Conservation (phyloP, 257 asterid species). For the Mentha longifolia region DNA sequence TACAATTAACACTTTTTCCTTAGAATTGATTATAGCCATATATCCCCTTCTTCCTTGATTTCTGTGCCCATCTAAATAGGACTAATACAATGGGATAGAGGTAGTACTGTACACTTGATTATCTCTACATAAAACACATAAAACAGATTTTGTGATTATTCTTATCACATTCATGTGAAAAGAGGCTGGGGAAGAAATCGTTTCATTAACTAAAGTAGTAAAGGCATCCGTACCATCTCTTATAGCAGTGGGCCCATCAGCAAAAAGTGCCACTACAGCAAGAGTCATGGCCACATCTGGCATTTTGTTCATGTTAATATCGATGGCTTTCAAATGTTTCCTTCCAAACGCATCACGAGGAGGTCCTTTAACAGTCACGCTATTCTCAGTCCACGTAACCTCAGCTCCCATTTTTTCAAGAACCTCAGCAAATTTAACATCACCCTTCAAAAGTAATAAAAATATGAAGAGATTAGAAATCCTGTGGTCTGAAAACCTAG, state of each 20-base stretch:
- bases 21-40: no score
- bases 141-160: background rate
- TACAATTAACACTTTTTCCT: no score
- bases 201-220: background rate
- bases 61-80: no score
- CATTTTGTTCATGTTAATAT: constrained; percentile 97
- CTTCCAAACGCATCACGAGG: constrained; percentile 58
- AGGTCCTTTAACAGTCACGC: constrained; percentile 97
- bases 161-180: background rate
- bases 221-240: constrained; percentile 73
- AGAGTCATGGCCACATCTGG: constrained; percentile 99
- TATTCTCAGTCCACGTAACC: constrained; percentile 93
- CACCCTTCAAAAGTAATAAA: constrained; percentile 63
- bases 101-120: background rate
- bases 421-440: constrained; percentile 95
- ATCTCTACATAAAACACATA: background rate
- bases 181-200: background rate
- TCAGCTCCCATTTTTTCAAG: constrained; percentile 95
- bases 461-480: constrained; percentile 7
- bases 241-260: constrained; percentile 92
- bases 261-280: constrained; percentile 93
- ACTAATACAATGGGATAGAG: no score
- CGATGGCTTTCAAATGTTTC: constrained; percentile 77
- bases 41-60: no score
- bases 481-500: background rate